Base-by-base conservation (phyloP, 768 basidiomycete genomes). In the Phaeotremella fagi region DNA sequence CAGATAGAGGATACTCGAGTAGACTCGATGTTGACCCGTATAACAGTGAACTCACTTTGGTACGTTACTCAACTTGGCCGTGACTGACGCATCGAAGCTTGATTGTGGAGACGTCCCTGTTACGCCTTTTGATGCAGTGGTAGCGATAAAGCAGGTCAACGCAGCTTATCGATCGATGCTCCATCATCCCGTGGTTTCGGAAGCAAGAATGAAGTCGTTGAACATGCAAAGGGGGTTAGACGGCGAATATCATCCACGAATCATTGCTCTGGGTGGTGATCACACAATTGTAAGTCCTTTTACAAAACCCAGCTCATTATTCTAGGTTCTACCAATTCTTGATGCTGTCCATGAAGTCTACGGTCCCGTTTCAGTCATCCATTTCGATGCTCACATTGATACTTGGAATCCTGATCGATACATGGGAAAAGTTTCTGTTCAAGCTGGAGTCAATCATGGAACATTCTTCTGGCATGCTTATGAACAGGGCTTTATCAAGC, bases 101-200 rank as follows among this genome's bases (percentile, higher is more conserved):
- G 90, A 91, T 64, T 92, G 90, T 59, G 89, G 87, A 42, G 90
- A 92, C 75, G 85, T 88, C 62, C 90, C 90, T 4, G 74, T 86
- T 35, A 83, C 74, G 45, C 85, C 87, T 0, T 90, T 86, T 67
- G 89, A 94, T 72, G 87, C 89, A 70, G 81, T 82, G 0, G 78
- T 88, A 12, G 90, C 89, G 2, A 73, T 92, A 24, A 86, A 88
- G 60, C 88, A 91, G 71, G 87, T 94, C 76, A 83, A 90, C 69
- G 83, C 86, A 6, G 90, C 88, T 0, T 92, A 91, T 69, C 79
- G 82, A 3, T 85, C 86, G 0, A 76, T 92, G 18, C 77, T 92
- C 4, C 76, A 78, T n/a, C 80, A 87, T 31, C 75, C 80, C 1
- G 75, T 81, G 20, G 70, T 74, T 5, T 52, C 46, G 18, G n/a